phyloP scores from a whole-genome alignment of 1,139 yeast genomes.

The Nakaseomyces uthaithaninus region DNA sequence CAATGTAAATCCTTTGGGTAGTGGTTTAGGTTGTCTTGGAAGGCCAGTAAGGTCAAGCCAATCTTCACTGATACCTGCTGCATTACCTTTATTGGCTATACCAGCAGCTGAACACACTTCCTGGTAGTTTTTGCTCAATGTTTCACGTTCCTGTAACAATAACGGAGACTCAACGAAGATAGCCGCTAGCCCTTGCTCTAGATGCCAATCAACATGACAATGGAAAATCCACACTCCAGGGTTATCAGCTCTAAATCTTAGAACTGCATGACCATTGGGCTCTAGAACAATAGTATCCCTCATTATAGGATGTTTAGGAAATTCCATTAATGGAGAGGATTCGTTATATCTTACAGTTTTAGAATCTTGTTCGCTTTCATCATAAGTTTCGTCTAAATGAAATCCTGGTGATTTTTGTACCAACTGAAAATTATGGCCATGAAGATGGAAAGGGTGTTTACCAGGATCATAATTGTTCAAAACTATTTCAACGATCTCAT shows the following conservation, averaged over 20 bases:
- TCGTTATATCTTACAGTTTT: constrained; percentile 42
- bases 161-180: constrained; percentile 60
- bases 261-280: constrained; percentile 56
- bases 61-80: constrained; percentile 52
- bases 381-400: constrained; percentile 32
- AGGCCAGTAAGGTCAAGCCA: constrained; percentile 53
- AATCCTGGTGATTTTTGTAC: constrained; percentile 49
- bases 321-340: constrained; percentile 35
- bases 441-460: constrained; percentile 76
- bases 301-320: constrained; percentile 51
- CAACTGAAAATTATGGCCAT: constrained; percentile 69
- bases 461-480: constrained; percentile 67
- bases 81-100: constrained; percentile 50
- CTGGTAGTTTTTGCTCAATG: constrained; percentile 41
- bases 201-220: constrained; percentile 77
- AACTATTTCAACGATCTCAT: constrained; percentile 60
- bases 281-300: constrained; percentile 62
- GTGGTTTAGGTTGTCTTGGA: constrained; percentile 44
- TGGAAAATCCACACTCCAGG: constrained; percentile 87
- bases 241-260: constrained; percentile 63
- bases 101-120: constrained; percentile 41
- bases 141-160: constrained; percentile 39
- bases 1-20: constrained; percentile 61
- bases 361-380: constrained; percentile 40
- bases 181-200: constrained; percentile 68